Conservation (phyloP, 1,284 basidiomycete genomes). For the Austroboletus niveus region DNA sequence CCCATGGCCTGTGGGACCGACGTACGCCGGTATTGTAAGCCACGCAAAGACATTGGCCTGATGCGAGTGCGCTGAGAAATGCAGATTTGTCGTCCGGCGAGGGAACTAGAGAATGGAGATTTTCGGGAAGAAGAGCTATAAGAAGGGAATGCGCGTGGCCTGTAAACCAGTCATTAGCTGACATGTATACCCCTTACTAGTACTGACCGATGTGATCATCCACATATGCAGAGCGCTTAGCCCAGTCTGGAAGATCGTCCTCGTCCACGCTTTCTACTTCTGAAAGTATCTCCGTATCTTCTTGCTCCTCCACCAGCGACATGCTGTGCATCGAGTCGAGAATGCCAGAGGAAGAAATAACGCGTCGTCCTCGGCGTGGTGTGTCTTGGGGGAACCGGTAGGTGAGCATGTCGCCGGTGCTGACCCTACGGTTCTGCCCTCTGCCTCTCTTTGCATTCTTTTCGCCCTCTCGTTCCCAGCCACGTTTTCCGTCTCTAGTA, state of each 20-base stretch:
- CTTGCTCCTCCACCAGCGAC: slow-evolving; percentile 59
- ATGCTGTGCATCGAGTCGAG: slow-evolving; percentile 48
- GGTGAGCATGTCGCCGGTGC: slow-evolving; percentile 45
- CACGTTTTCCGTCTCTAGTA: slow-evolving; percentile 45
- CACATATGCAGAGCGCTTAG: slow-evolving; percentile 52
- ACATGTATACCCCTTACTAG: neutral
- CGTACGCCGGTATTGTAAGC: slow-evolving; percentile 81
- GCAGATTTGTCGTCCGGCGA: slow-evolving; percentile 37
- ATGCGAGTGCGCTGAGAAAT: slow-evolving; percentile 62
- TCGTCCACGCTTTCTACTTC: slow-evolving; percentile 51
- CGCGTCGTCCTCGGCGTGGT: slow-evolving; percentile 38
- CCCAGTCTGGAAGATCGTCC: slow-evolving; percentile 67
- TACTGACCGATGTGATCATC: slow-evolving; percentile 58
- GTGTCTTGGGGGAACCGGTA: slow-evolving; percentile 21
- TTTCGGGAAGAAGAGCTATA: slow-evolving; percentile 41
- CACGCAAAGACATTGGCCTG: slow-evolving; percentile 77
- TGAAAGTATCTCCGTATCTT: slow-evolving; percentile 45
- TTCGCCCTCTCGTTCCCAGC: slow-evolving; percentile 54
- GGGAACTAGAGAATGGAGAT: slow-evolving; percentile 46
- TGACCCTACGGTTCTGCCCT: slow-evolving; percentile 49
- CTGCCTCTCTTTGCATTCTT: slow-evolving; percentile 39
- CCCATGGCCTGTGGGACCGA: slow-evolving; percentile 81
- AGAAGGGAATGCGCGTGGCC: slow-evolving; percentile 62
- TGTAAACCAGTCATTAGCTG: slow-evolving; percentile 28
- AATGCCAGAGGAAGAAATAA: slow-evolving; percentile 50